phyloP scores from a whole-genome alignment of 2,329 filamentous ascomycete genomes.

The Claviceps sp. region DNA sequence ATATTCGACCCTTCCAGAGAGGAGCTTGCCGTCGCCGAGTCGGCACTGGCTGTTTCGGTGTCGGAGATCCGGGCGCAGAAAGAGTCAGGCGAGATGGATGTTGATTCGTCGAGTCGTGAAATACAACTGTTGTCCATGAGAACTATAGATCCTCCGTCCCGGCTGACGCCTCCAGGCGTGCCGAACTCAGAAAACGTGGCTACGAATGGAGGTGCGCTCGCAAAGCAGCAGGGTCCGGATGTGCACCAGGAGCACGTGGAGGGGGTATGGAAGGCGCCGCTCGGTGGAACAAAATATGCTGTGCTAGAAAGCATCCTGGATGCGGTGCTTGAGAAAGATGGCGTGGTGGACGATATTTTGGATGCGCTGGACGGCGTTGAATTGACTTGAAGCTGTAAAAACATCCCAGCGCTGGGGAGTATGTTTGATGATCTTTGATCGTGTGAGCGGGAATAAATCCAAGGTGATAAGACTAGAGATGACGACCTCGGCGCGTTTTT shows the following conservation, averaged over 20 bases:
- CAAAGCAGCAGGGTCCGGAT: constrained; percentile 24
- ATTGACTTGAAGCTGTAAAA: constrained; percentile 31
- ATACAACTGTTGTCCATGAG: constrained; percentile 55
- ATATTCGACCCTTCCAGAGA: constrained; percentile 88
- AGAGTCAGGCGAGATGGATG: constrained; percentile 23
- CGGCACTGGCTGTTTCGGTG: constrained; percentile 74
- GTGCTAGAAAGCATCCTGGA: constrained; percentile 64
- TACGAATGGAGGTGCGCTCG: constrained; percentile 29
- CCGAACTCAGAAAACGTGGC: constrained; percentile 49
- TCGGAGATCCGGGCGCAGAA: constrained; percentile 28
- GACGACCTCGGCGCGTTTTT: neutral
- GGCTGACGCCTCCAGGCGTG: constrained; percentile 58
- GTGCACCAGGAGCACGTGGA: constrained; percentile 39
- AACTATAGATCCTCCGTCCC: constrained; percentile 61
- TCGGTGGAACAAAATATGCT: constrained; percentile 68
- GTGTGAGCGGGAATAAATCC: neutral
- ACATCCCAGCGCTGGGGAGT: neutral
- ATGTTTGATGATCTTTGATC: neutral
- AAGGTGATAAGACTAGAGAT: neutral
- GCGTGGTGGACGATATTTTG: constrained; percentile 77
- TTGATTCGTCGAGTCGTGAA: constrained; percentile 25
- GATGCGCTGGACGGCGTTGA: constrained; percentile 68
- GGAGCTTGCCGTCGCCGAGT: constrained; percentile 86
- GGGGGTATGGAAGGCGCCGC: constrained; percentile 74
- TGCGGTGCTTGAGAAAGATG: constrained; percentile 61